Percentiles rank a stretch among this genome's conserved stretches.
phyloP scores from a whole-genome alignment of 2,329 filamentous ascomycete species.

The Berkeleyomyces basicola region DNA sequence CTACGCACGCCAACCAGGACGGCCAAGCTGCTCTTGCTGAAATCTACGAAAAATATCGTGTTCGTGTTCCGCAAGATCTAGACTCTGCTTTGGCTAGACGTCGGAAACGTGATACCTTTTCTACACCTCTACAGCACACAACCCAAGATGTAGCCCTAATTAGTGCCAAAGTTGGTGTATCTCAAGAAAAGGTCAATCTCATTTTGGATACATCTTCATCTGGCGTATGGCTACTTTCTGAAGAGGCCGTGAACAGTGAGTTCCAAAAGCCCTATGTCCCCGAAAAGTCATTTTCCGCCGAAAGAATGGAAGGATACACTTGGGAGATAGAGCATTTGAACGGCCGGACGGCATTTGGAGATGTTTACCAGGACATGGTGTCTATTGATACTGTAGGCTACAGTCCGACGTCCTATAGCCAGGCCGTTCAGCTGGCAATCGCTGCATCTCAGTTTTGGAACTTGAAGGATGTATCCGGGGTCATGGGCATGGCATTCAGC shows the following conservation, averaged over 20 bases:
- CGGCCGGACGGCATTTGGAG: constrained; percentile 26
- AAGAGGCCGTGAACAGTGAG: too few species aligned
- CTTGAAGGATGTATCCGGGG: too few species aligned
- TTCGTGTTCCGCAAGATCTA: constrained; percentile 20
- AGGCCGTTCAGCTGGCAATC: constrained; percentile 26
- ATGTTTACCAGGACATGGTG: constrained; percentile 29
- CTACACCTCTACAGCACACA: constrained; percentile 18
- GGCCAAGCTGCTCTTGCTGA: constrained; percentile 19
- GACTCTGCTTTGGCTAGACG: constrained; percentile 15
- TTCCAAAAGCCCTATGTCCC: too few species aligned
- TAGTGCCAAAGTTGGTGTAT: too few species aligned
- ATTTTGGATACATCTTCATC: too few species aligned
- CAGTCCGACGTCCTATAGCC: constrained; percentile 23
- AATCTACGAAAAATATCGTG: constrained; percentile 24
- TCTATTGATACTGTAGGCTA: constrained; percentile 20
- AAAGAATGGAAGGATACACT: too few species aligned
- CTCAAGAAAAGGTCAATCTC: too few species aligned
- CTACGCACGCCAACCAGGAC: too few species aligned
- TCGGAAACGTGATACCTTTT: constrained; percentile 17
- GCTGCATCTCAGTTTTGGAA: constrained; percentile 26
- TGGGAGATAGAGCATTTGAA: constrained; percentile 24
- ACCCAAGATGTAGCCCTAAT: constrained; percentile 15
- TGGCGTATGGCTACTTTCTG: constrained; percentile 8
- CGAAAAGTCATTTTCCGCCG: too few species aligned
- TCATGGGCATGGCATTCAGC: too few species aligned